Evolutionary conservation across 106 monocot species (phyloP).

Genomic region (Phalaenopsis aphrodite): DNA sequence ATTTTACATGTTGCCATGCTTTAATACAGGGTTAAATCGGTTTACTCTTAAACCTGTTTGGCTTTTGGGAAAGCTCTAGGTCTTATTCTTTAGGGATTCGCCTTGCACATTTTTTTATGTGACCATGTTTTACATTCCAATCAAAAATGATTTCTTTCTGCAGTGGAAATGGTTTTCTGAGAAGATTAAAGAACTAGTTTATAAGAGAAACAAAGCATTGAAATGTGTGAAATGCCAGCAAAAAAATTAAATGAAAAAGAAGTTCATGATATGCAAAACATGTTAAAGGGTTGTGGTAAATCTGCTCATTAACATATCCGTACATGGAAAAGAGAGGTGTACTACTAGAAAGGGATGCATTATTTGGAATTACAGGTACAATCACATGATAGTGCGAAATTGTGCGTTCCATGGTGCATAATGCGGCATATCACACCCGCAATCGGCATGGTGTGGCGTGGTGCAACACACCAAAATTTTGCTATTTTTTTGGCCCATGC

Average conservation of each 20-base stretch:
- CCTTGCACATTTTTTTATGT: neutral
- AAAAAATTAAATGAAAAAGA: neutral
- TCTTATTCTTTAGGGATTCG: neutral
- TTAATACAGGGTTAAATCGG: neutral
- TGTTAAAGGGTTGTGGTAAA: neutral
- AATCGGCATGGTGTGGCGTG: no score
- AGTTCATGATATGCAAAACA: neutral
- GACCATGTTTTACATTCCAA: neutral
- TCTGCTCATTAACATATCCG: neutral
- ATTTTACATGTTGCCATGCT: neutral
- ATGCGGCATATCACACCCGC: no score
- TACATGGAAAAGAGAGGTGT: neutral
- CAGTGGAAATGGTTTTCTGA: conserved; percentile 12
- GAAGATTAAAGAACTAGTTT: neutral
- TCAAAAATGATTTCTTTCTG: conserved; percentile 32
- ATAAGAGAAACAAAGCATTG: neutral
- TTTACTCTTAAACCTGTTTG: conserved; percentile 8
- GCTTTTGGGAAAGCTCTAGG: neutral
- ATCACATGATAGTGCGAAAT: neutral
- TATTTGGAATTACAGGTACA: neutral
- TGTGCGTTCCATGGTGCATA: no score
- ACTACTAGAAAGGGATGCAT: neutral
- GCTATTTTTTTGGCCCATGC: no score
- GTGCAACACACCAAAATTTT: no score
- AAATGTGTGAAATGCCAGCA: neutral